These are phyloP conservation scores for Salmacisia buchloeana DNA, from an alignment of 1,284 basidiomycete genomes.

Conservation along the genomic window DNA sequence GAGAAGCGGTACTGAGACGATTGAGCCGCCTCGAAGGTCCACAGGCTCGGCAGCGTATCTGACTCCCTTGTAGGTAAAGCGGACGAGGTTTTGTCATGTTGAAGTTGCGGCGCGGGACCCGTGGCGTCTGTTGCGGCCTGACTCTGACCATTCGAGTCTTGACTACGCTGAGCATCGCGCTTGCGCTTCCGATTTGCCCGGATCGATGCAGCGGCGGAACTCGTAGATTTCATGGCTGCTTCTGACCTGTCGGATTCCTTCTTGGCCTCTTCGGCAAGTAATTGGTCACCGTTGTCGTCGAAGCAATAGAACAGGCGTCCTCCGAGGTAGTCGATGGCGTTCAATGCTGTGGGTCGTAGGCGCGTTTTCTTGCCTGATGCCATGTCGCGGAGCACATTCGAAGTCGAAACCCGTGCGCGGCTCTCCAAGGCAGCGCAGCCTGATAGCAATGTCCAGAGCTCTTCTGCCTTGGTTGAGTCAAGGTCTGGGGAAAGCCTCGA, in stretches of 20 bases:
- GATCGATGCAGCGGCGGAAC: background rate
- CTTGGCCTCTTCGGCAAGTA: background rate
- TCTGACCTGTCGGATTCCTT: background rate
- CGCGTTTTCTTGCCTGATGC: too few species aligned
- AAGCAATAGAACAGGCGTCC: background rate
- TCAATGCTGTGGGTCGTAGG: background rate
- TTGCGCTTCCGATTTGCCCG: background rate
- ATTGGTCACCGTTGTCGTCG: background rate
- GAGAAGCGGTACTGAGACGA: background rate
- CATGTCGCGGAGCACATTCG: background rate
- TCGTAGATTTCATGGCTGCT: background rate
- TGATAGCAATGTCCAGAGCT: too few species aligned
- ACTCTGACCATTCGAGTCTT: too few species aligned
- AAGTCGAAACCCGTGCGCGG: background rate
- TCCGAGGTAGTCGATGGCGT: background rate
- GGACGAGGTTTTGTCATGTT: background rate
- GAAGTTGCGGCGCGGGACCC: background rate
- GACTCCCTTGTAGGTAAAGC: background rate
- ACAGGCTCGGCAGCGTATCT: background rate
- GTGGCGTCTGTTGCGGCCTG: background rate
- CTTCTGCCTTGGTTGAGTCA: too few species aligned
- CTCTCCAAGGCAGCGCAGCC: too few species aligned
- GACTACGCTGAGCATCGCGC: background rate
- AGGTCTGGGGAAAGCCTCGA: too few species aligned
- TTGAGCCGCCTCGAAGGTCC: background rate